Conservation (phyloP, 2,329 filamentous ascomycete genomes). For the Cladosporium halotolerans region DNA sequence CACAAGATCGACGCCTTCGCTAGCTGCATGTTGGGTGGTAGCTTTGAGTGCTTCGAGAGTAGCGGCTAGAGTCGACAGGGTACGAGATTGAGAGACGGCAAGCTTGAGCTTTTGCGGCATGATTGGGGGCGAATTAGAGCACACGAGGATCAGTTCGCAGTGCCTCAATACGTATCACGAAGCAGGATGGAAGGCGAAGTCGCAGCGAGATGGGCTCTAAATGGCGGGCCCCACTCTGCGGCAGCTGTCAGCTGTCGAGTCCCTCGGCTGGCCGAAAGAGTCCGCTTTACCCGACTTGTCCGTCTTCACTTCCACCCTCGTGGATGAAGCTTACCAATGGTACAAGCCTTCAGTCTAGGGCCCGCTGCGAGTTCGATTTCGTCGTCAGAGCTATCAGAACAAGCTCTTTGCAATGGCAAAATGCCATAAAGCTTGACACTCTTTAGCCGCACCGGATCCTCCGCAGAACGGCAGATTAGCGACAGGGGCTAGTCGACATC, state of each 20-base stretch:
- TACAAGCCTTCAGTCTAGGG: too few relatives aligned
- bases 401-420: too few relatives aligned
- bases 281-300: constrained; percentile 1
- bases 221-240: constrained; percentile 2
- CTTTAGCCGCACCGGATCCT: constrained; percentile 1
- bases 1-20: constrained; percentile 58
- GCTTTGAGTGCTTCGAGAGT: constrained; percentile 62
- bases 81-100: constrained; percentile 45
- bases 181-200: background rate
- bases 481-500: background rate
- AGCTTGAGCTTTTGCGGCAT: constrained; percentile 37
- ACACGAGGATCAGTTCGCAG: too few relatives aligned
- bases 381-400: too few relatives aligned
- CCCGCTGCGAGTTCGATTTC: too few relatives aligned
- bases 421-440: background rate
- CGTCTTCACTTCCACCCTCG: too few relatives aligned
- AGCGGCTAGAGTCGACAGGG: constrained; percentile 41
- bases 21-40: constrained; percentile 60
- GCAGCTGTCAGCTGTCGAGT: background rate
- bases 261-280: background rate
- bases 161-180: background rate
- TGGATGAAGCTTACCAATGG: too few relatives aligned
- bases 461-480: background rate
- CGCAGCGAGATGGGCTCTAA: background rate
- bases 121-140: background rate